phyloP scores from a whole-genome alignment of 2,329 filamentous ascomycete species.

The Ophiostoma tasmaniense region DNA sequence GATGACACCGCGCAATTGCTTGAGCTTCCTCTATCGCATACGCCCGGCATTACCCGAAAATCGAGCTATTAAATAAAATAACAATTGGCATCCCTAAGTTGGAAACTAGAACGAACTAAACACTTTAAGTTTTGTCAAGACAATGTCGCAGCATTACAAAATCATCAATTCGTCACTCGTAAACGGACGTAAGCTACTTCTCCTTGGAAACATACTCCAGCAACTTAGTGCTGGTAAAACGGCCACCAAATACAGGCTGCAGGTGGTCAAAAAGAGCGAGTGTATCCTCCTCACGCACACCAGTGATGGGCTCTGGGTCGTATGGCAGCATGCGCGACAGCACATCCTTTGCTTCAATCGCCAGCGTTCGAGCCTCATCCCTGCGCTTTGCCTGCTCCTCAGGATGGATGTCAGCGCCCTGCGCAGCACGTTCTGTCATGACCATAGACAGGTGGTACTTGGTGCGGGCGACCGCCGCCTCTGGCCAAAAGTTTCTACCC shows the following conservation, averaged over 20 bases:
- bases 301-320: constrained; percentile 16
- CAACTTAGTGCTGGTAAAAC: constrained; percentile 19
- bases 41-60: no score
- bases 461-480: constrained; percentile 18
- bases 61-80: no score
- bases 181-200: neutral
- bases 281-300: constrained; percentile 16
- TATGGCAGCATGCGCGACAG: constrained; percentile 21
- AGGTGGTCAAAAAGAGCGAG: constrained; percentile 21
- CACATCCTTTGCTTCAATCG: constrained; percentile 20
- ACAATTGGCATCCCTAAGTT: no score
- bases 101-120: no score
- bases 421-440: constrained; percentile 6
- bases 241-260: constrained; percentile 20
- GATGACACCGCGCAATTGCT: no score
- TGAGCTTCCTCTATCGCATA: no score
- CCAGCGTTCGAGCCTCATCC: constrained; percentile 13
- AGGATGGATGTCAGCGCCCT: constrained; percentile 4
- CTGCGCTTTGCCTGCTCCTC: neutral
- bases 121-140: no score
- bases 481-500: constrained; percentile 19
- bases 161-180: neutral
- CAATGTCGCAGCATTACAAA: neutral
- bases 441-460: constrained; percentile 18
- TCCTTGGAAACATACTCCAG: constrained; percentile 14